These are phyloP conservation scores for Nothopassalora personata DNA, from an alignment of 2,329 filamentous ascomycete genomes.

Conservation along the genomic window DNA sequence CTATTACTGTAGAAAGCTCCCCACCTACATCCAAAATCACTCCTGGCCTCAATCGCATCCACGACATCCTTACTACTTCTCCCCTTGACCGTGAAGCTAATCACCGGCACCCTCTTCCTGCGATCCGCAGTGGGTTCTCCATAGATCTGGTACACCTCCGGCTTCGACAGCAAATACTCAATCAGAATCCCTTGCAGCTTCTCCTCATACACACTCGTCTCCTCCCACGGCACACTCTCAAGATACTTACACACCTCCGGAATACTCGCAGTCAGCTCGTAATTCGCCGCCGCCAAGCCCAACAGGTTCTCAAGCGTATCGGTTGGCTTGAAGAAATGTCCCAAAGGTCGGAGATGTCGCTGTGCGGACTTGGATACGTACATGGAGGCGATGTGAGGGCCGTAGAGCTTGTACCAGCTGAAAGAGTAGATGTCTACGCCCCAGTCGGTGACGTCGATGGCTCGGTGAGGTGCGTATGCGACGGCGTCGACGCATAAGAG, in stretches of 20 bases:
- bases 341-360: constrained; percentile 50
- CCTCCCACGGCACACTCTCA: constrained; percentile 42
- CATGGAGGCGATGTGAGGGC: constrained; percentile 66
- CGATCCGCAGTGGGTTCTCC: constrained; percentile 50
- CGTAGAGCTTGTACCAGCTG: constrained; percentile 78
- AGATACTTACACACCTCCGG: constrained; percentile 56
- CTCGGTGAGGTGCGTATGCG: constrained; percentile 67
- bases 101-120: constrained; percentile 54
- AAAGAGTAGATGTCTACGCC: constrained; percentile 74
- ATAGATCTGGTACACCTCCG: constrained; percentile 51
- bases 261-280: constrained; percentile 62
- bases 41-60: constrained; percentile 55
- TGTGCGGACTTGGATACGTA: constrained; percentile 59
- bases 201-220: constrained; percentile 56
- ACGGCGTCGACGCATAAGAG: constrained; percentile 71
- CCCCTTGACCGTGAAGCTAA: constrained; percentile 61
- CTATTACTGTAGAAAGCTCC: constrained; percentile 66
- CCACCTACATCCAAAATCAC: constrained; percentile 59
- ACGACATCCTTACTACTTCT: constrained; percentile 55
- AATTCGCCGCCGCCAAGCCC: constrained; percentile 62
- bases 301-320: constrained; percentile 61
- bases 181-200: constrained; percentile 56
- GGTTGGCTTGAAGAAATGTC: constrained; percentile 62
- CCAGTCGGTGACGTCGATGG: constrained; percentile 61
- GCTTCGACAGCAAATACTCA: constrained; percentile 50